phyloP scores from a whole-genome alignment of 2,329 filamentous ascomycete genomes.

The Fusarium pseudograminearum region DNA sequence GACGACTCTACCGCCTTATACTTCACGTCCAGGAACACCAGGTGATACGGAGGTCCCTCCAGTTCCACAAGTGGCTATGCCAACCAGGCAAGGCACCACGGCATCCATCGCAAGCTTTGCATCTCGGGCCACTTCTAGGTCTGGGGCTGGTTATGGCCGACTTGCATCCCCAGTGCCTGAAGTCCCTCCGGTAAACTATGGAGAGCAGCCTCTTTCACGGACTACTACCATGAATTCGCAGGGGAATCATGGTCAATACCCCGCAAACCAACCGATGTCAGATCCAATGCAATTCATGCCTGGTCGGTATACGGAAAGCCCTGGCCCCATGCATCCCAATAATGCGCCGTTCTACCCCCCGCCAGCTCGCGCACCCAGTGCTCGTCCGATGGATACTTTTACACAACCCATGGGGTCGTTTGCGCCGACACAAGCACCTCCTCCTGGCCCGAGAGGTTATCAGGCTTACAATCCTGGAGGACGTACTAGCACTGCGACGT shows the following conservation, averaged over 20 bases:
- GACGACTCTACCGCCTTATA: conserved; percentile 71
- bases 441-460: conserved; percentile 40
- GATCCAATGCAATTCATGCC: conserved; percentile 26
- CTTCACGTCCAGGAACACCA: conserved; percentile 68
- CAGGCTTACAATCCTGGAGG: conserved; percentile 51
- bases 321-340: conserved; percentile 46
- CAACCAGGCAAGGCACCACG: conserved; percentile 64
- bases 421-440: conserved; percentile 3
- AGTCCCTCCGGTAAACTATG: conserved; percentile 48
- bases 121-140: conserved; percentile 72
- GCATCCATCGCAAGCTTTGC: conserved; percentile 71
- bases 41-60: conserved; percentile 63
- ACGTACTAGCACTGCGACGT: conserved; percentile 52
- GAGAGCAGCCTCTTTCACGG: conserved; percentile 48
- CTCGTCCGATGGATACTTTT: conserved; percentile 51
- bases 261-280: conserved; percentile 29
- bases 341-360: conserved; percentile 51
- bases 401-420: conserved; percentile 36
- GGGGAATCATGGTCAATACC: conserved; percentile 47
- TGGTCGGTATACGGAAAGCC: conserved; percentile 49
- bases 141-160: conserved; percentile 61
- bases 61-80: conserved; percentile 64
- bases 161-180: conserved; percentile 54
- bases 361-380: conserved; percentile 50
- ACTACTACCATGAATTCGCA: conserved; percentile 55